phyloP scores from a whole-genome alignment of 106 monocot species.

The Platanthera guangdongensis region DNA sequence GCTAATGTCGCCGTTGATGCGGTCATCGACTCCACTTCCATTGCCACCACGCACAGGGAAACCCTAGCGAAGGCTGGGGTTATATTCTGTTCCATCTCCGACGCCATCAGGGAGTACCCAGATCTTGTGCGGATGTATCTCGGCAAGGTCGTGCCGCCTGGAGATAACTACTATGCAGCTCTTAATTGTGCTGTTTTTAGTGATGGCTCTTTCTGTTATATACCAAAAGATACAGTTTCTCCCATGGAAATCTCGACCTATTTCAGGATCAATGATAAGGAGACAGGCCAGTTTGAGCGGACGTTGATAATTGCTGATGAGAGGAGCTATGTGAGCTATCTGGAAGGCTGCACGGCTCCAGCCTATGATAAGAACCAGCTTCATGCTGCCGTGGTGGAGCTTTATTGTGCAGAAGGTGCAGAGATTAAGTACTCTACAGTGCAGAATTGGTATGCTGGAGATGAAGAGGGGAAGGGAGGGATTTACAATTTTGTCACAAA shows the following conservation, averaged over 20 bases:
- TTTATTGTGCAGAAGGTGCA: conserved; percentile 68
- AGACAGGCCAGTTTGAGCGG: conserved; percentile 90
- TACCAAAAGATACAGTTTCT: conserved; percentile 79
- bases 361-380: conserved; percentile 85
- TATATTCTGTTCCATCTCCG: conserved; percentile 92
- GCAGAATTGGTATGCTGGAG: conserved; percentile 96
- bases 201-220: conserved; percentile 90
- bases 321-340: conserved; percentile 73
- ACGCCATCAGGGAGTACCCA: conserved; percentile 76
- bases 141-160: conserved; percentile 62
- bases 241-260: conserved; percentile 97
- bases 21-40: conserved; percentile 82
- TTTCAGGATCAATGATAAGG: conserved; percentile 78
- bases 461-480: conserved; percentile 74
- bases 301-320: conserved; percentile 85
- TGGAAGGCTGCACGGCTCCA: conserved; percentile 95
- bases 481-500: conserved; percentile 97
- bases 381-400: conserved; percentile 91
- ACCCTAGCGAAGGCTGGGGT: conserved; percentile 67
- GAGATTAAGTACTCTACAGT: conserved; percentile 95
- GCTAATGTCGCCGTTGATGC: conserved; percentile 88
- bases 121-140: conserved; percentile 67
- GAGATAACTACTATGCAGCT: conserved; percentile 89
- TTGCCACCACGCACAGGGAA: conserved; percentile 77
- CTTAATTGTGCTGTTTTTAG: conserved; percentile 91